Conservation (phyloP, 2,329 filamentous ascomycete genomes). For the Polychaeton citri region DNA sequence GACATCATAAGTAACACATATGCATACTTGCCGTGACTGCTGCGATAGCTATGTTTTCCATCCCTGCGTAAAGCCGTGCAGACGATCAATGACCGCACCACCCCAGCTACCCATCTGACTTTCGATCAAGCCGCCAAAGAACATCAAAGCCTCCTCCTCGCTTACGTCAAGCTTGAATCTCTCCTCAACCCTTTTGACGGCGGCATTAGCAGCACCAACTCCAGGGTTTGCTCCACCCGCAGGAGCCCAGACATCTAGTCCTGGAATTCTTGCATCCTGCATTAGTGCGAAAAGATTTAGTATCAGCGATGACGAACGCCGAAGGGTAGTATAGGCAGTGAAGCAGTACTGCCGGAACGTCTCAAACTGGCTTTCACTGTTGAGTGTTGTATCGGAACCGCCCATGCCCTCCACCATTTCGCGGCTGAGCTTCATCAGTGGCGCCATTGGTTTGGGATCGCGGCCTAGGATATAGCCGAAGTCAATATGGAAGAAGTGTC, state of each 20-base stretch:
- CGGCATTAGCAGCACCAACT: slow-evolving; percentile 49
- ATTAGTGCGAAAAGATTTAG: slow-evolving; percentile 93
- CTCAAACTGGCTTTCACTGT: slow-evolving; percentile 48
- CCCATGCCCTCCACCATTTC: slow-evolving; percentile 99
- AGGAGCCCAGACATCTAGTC: slow-evolving; percentile 53
- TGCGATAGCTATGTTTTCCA: slow-evolving; percentile 51
- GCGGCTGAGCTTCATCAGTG: slow-evolving; percentile 89
- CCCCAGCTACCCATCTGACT: slow-evolving; percentile 82
- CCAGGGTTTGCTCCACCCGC: slow-evolving; percentile 35
- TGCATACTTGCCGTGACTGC: too few species aligned
- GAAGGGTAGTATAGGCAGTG: slow-evolving; percentile 78
- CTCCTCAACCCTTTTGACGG: slow-evolving; percentile 88
- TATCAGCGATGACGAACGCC: slow-evolving; percentile 82
- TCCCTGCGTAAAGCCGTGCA: slow-evolving; percentile 88
- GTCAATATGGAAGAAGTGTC: slow-evolving; percentile 95
- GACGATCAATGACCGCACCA: slow-evolving; percentile 83
- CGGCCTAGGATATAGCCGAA: slow-evolving; percentile 96
- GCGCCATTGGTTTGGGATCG: slow-evolving; percentile 93
- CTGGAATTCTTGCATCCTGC: slow-evolving; percentile 94
- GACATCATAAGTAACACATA: too few species aligned
- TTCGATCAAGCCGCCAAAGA: slow-evolving; percentile 81
- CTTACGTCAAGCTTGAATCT: slow-evolving; percentile 81
- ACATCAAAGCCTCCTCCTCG: slow-evolving; percentile 81
- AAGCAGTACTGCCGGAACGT: slow-evolving; percentile 95
- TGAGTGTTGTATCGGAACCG: slow-evolving; percentile 34